These are phyloP conservation scores for Dendrobium officinale DNA, from an alignment of 106 monocot species.

Conservation along the genomic window DNA sequence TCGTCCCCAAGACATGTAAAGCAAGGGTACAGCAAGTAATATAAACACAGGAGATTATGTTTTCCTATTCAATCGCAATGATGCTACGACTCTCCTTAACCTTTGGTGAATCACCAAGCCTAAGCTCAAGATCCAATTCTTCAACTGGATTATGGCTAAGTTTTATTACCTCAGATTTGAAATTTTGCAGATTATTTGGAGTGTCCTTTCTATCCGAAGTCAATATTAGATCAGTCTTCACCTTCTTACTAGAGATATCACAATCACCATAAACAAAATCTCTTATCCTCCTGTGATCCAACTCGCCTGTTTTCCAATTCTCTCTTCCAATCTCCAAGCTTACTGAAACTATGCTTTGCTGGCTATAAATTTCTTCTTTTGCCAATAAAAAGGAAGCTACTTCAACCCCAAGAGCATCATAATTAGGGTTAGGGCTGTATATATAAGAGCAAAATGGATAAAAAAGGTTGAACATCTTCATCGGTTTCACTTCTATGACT, in stretches of 20 bases:
- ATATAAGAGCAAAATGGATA: no score
- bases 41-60: constrained; percentile 6
- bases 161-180: constrained; percentile 17
- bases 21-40: constrained; percentile 4
- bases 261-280: not conserved
- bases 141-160: constrained; percentile 23
- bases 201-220: not conserved
- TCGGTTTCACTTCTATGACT: constrained; percentile 2
- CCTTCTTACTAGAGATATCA: constrained; percentile 14
- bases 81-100: constrained; percentile 16
- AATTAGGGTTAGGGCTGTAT: constrained; percentile 15
- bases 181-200: no score
- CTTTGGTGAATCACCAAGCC: constrained; percentile 41
- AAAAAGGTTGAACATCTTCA: not conserved
- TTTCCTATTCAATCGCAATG: not conserved
- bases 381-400: not conserved
- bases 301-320: constrained; percentile 11
- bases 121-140: constrained; percentile 59
- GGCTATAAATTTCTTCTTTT: not conserved
- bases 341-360: not conserved
- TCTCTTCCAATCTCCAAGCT: constrained; percentile 12
- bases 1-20: not conserved
- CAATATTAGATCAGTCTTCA: constrained; percentile 11
- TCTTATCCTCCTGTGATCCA: constrained; percentile 8
- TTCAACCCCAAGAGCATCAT: not conserved